These are phyloP conservation scores for Ascochyta clinopodiicola DNA, from an alignment of 2,329 filamentous ascomycete genomes.

Conservation along the genomic window DNA sequence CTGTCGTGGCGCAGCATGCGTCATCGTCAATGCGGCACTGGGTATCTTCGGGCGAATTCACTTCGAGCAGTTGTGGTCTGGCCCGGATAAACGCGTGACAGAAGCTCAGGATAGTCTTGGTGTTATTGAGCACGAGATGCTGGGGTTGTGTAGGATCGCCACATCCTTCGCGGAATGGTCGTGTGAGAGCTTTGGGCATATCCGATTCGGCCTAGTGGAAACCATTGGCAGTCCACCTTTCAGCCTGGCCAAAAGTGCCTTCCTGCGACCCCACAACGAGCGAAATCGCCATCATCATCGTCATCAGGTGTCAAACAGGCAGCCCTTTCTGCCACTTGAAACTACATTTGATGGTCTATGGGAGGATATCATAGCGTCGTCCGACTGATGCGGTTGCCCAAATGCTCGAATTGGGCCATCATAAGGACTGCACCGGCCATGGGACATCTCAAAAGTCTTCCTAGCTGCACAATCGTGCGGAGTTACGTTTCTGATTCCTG, in stretches of 20 bases:
- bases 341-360: background rate
- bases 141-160: background rate
- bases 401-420: background rate
- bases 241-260: slow-evolving; percentile 1
- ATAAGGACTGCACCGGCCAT: background rate
- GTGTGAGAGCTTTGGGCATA: background rate
- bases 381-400: background rate
- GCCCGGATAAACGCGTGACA: slow-evolving; percentile 27
- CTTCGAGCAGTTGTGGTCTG: background rate
- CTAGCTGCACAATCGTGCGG: background rate
- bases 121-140: slow-evolving; percentile 5
- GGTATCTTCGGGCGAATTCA: slow-evolving; percentile 19
- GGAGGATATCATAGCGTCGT: background rate
- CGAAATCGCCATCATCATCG: background rate
- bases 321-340: background rate
- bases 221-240: background rate
- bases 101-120: slow-evolving; percentile 13
- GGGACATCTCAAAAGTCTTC: background rate
- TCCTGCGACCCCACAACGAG: slow-evolving; percentile 4
- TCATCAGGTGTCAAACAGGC: background rate
- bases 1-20: slow-evolving; percentile 16
- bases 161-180: background rate
- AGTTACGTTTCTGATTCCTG: background rate
- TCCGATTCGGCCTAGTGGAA: slow-evolving; percentile 2
- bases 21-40: slow-evolving; percentile 22